Conservation (phyloP, 2,329 filamentous ascomycete species). For the Pseudogymnoascus sp. region DNA sequence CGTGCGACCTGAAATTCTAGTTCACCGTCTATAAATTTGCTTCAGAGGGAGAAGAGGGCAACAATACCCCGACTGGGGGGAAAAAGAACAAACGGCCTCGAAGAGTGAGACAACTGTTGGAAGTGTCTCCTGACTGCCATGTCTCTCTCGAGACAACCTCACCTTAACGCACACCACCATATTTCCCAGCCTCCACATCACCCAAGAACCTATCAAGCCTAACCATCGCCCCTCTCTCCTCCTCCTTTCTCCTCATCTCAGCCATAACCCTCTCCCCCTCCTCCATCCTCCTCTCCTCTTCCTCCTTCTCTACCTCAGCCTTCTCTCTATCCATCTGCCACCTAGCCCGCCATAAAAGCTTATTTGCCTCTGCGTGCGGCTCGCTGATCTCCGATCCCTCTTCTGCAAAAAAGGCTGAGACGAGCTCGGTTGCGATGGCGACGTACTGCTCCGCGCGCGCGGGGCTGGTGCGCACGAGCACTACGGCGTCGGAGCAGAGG, state of each 20-base stretch:
- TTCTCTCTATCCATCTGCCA: neutral
- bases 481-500: neutral
- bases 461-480: neutral
- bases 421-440: neutral
- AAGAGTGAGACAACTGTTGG: neutral
- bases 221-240: neutral
- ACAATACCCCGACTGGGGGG: neutral
- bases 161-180: neutral
- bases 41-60: neutral
- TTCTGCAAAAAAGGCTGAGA: neutral
- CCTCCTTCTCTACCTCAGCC: neutral
- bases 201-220: no score
- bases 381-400: neutral
- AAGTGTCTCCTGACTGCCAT: neutral
- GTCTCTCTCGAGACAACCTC: neutral
- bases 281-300: neutral
- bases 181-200: neutral
- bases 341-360: neutral
- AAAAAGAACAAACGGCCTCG: neutral
- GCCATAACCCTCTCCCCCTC: neutral
- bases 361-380: neutral
- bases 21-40: neutral
- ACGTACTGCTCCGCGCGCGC: neutral
- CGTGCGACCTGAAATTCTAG: neutral
- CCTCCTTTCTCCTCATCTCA: neutral